Base-by-base conservation (phyloP, 2,329 filamentous ascomycete species). In the Lizonia empirigonia region DNA sequence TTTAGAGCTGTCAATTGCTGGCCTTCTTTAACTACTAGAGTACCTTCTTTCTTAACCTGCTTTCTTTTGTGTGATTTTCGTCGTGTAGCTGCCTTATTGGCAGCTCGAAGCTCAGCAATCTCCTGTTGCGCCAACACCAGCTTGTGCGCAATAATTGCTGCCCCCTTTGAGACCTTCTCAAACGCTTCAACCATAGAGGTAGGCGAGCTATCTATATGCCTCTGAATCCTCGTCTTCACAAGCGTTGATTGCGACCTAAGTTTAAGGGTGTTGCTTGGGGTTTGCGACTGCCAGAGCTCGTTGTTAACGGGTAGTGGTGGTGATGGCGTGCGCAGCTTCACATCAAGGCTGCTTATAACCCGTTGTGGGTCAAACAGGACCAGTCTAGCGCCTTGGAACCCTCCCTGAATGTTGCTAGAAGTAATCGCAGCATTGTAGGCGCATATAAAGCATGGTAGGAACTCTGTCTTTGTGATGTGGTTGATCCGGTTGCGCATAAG, bases 341-440 rank as follows among this genome's bases (percentile, higher is more conserved):
- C 55, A 35, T 66, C 53, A 60, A 74, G 65, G 52, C 58, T 63
- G 44, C 49, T 63, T 58, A 74, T 49, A 13, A 72, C 65, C 42
- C 32, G 46, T 44, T 69, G 46, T 56, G 62, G 64, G 57, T 73
- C 45, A 47, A 69, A 65, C 50, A 62, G 68, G 44, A 69, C 53
- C 54, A 74, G 52, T 22, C 71, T 50, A 60, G 68, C 59, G 51
- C 60, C 63, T 61, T 47, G 24, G 52, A 72, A 72, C 36, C 62
- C 57, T 65, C 42, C 52, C 42, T 58, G 16, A 24, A 67, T 65
- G 51, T 72, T 74, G 45, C 55, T 50, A 39, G 50, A 7, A 50
- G 55, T 71, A 42, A 72, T 62, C 45, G 52, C 38, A 23, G 53
- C 19, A 8, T 53, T 42, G 58, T 58, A 67, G 24, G 65, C 64